Conservation (phyloP, 2,329 filamentous ascomycete species). For the Bipolaris bicolor region DNA sequence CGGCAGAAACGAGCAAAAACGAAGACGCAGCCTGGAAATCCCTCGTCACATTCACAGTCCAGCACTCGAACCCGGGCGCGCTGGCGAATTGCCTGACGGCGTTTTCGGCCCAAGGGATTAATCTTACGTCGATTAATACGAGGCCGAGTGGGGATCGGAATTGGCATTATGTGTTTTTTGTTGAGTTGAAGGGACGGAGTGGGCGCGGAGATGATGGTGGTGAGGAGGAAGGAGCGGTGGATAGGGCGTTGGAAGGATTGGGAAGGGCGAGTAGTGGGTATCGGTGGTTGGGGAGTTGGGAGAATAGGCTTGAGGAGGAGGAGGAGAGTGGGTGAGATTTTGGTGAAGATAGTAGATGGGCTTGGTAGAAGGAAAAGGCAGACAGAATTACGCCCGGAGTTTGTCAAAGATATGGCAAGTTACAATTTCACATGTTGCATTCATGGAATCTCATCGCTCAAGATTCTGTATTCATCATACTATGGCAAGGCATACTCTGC, state of each 20-base stretch:
- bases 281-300: conserved; percentile 75
- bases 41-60: conserved; percentile 79
- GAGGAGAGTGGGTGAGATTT: background rate
- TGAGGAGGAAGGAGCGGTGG: conserved; percentile 60
- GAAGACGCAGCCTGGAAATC: conserved; percentile 61
- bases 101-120: conserved; percentile 75
- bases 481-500: background rate
- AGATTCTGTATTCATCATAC: background rate
- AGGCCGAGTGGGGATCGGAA: conserved; percentile 74
- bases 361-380: too few species aligned
- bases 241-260: conserved; percentile 65
- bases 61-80: conserved; percentile 78
- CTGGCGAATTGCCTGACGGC: conserved; percentile 80
- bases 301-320: conserved; percentile 22
- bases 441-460: background rate
- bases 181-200: conserved; percentile 79
- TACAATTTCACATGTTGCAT: background rate
- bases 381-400: background rate
- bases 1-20: too few species aligned
- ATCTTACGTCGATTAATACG: conserved; percentile 90
- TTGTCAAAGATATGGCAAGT: background rate
- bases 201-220: conserved; percentile 54
- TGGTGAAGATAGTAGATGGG: too few species aligned
- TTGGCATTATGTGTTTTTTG: conserved; percentile 95
- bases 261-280: conserved; percentile 64